Evolutionary conservation across 2,329 filamentous ascomycete genomes (phyloP).

Genomic region (Sphaceloma murrayae): DNA sequence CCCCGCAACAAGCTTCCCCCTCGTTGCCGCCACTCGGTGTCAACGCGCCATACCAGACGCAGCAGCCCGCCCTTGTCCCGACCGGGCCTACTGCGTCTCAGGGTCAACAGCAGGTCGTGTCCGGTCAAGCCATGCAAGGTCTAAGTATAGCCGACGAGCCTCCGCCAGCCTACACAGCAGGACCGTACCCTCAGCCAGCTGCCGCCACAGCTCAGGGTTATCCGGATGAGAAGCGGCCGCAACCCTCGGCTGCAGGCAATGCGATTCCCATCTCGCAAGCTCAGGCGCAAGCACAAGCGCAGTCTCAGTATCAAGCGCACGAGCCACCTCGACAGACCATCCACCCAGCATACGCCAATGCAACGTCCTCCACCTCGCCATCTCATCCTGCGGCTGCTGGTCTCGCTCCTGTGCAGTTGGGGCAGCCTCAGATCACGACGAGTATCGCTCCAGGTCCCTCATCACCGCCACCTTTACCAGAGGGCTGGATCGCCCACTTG

Average conservation of each 20-base stretch:
- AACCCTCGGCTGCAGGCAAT: slow-evolving; percentile 33
- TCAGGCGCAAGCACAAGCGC: slow-evolving; percentile 23
- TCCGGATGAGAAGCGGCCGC: slow-evolving; percentile 64
- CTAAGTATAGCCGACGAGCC: slow-evolving; percentile 73
- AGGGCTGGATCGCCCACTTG: slow-evolving; percentile 96
- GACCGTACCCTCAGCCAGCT: slow-evolving; percentile 39
- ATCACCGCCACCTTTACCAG: slow-evolving; percentile 84
- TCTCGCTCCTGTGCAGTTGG: slow-evolving; percentile 35
- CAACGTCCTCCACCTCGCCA: slow-evolving; percentile 35
- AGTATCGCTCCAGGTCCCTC: slow-evolving; percentile 50
- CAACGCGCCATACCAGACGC: slow-evolving; percentile 21
- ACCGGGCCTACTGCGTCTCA: slow-evolving; percentile 26
- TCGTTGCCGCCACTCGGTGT: slow-evolving; percentile 22
- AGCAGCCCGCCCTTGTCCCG: too few relatives aligned
- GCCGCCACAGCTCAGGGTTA: slow-evolving; percentile 47
- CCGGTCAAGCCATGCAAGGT: slow-evolving; percentile 61
- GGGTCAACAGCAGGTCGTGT: slow-evolving; percentile 33
- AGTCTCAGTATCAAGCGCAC: slow-evolving; percentile 23
- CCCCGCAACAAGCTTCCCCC: slow-evolving; percentile 24
- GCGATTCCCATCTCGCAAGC: slow-evolving; percentile 27
- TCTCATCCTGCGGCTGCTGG: slow-evolving; percentile 27
- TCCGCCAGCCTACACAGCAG: slow-evolving; percentile 88
- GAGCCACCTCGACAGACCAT: slow-evolving; percentile 33
- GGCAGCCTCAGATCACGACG: slow-evolving; percentile 30
- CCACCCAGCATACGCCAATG: slow-evolving; percentile 88